A percentile compares a stretch with the other conserved stretches of the same genome.
Evolutionary conservation across 768 basidiomycete species (phyloP).

Genomic region (Lactarius tabidus): DNA sequence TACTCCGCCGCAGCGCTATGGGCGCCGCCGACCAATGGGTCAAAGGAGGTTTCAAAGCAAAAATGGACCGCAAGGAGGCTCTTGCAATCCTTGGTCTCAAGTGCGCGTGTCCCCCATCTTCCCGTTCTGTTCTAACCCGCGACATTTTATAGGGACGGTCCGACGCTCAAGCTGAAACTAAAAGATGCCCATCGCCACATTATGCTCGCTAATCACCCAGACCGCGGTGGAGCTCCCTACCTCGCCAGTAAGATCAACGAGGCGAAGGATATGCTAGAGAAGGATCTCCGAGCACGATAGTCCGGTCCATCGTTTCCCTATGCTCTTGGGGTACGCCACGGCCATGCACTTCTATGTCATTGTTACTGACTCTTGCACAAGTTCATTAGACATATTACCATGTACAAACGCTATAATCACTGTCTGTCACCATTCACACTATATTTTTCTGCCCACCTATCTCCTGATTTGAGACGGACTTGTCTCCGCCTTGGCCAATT

Average conservation of each 20-base stretch:
- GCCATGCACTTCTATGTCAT: neutral
- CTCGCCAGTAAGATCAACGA: conserved; percentile 99
- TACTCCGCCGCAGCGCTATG: conserved; percentile 61
- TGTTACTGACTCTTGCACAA: conserved; percentile 1
- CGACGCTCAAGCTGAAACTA: conserved; percentile 65
- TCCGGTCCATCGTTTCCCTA: conserved; percentile 6
- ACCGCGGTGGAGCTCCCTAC: conserved; percentile 97
- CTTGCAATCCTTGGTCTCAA: conserved; percentile 87
- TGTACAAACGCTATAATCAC: conserved; percentile 9
- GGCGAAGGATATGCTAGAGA: conserved; percentile 89
- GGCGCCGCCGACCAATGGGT: conserved; percentile 78
- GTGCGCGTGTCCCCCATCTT: conserved; percentile 45
- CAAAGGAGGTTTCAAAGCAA: conserved; percentile 90
- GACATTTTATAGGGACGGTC: conserved; percentile 60
- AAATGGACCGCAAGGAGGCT: conserved; percentile 96
- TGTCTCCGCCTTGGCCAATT: neutral
- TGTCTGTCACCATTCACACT: conserved; percentile 2
- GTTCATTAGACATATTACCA: conserved; percentile 4
- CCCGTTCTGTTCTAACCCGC: neutral
- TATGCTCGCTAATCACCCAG: conserved; percentile 98
- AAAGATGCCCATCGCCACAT: conserved; percentile 96
- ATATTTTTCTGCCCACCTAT: neutral
- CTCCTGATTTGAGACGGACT: neutral
- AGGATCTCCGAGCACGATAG: conserved; percentile 53
- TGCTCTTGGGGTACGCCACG: neutral